phyloP scores from a whole-genome alignment of 768 basidiomycete genomes.

The Serendipita vermifera region DNA sequence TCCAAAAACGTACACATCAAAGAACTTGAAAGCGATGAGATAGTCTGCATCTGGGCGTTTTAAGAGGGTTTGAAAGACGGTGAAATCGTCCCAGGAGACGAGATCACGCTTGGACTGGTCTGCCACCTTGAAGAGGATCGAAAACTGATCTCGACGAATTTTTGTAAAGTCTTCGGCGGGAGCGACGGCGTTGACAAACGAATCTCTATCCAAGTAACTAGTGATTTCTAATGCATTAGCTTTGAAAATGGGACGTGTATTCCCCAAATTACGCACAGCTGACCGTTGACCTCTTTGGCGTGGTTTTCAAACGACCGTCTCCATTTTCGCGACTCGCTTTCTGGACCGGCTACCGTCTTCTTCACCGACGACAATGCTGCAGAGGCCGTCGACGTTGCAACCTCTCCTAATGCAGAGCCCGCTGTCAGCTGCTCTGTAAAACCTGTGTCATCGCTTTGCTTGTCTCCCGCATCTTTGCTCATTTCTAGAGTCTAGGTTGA shows the following conservation, averaged over 20 bases:
- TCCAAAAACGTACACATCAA: conserved; percentile 62
- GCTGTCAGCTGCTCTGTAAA: neutral
- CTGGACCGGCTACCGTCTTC: conserved; percentile 54
- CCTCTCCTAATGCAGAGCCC: neutral
- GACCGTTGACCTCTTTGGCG: conserved; percentile 58
- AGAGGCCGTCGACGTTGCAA: conserved; percentile 2
- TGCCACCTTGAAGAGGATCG: conserved; percentile 79
- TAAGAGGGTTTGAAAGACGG: conserved; percentile 83
- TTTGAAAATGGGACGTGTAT: neutral
- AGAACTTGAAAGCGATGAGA: conserved; percentile 92
- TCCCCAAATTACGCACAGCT: conserved; percentile 50
- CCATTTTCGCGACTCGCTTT: conserved; percentile 82
- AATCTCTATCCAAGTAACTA: conserved; percentile 76
- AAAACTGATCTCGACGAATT: conserved; percentile 80
- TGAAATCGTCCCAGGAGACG: conserved; percentile 91
- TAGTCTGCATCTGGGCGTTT: conserved; percentile 95
- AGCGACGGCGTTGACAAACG: conserved; percentile 92
- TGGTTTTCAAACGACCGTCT: conserved; percentile 74
- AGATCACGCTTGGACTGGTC: conserved; percentile 63
- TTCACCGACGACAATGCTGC: conserved; percentile 43
- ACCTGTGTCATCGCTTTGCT: neutral
- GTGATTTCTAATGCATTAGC: conserved; percentile 12
- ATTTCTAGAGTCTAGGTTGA: too few relatives aligned
- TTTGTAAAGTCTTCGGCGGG: conserved; percentile 73
- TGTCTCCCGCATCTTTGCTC: conserved; percentile 2